A percentile compares a stretch with the other conserved stretches of the same genome.
Conservation (phyloP, 2,329 filamentous ascomycete species). For the Fusarium sp. region DNA sequence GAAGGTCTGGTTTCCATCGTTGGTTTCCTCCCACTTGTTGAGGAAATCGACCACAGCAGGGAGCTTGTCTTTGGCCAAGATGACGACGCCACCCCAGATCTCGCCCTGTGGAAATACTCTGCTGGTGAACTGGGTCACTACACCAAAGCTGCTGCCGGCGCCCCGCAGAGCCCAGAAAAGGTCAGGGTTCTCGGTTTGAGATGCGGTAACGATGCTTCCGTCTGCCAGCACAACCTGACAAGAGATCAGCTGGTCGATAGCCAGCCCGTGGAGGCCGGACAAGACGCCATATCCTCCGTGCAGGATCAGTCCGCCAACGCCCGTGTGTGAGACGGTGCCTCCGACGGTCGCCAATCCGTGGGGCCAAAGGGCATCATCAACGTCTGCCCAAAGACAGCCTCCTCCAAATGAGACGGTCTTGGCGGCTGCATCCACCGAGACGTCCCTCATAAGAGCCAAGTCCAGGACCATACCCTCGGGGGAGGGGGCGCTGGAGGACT, state of each 20-base stretch:
- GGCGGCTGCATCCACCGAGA: constrained; percentile 59
- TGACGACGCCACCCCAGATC: constrained; percentile 47
- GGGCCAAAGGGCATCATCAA: constrained; percentile 63
- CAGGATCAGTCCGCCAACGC: constrained; percentile 69
- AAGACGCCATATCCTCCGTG: constrained; percentile 71
- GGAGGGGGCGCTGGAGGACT: constrained; percentile 55
- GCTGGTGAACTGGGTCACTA: constrained; percentile 55
- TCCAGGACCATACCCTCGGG: constrained; percentile 68
- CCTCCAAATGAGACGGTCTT: constrained; percentile 63
- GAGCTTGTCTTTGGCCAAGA: constrained; percentile 44
- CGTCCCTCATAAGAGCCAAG: constrained; percentile 61
- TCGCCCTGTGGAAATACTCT: constrained; percentile 47
- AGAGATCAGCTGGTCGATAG: constrained; percentile 56
- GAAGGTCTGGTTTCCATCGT: constrained; percentile 39
- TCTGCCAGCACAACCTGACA: constrained; percentile 55
- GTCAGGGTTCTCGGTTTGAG: constrained; percentile 55
- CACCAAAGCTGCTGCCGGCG: constrained; percentile 57
- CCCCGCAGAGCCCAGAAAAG: constrained; percentile 58
- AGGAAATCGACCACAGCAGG: constrained; percentile 46
- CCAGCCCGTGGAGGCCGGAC: constrained; percentile 64
- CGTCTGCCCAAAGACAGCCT: constrained; percentile 65
- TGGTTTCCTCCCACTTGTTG: constrained; percentile 44
- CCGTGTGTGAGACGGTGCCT: constrained; percentile 72
- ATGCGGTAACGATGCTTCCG: constrained; percentile 53
- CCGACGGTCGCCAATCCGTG: constrained; percentile 69